A percentile compares a stretch with the other conserved stretches of the same genome.
phyloP scores from a whole-genome alignment of 2,329 filamentous ascomycete species.

The Aspergillus tamarii region DNA sequence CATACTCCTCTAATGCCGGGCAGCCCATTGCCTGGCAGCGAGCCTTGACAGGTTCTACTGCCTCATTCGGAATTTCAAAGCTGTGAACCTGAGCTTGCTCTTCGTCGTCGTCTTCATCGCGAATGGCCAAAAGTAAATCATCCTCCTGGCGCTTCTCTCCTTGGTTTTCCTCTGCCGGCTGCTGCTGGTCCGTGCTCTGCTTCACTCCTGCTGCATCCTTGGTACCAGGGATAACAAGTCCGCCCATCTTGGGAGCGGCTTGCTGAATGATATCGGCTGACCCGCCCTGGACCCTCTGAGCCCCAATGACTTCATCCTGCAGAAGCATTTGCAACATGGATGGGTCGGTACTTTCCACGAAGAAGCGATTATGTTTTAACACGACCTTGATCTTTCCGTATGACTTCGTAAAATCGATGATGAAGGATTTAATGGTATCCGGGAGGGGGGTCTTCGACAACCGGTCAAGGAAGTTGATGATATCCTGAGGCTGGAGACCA shows the following conservation, averaged over 20 bases:
- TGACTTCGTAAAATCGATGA: conserved; percentile 79
- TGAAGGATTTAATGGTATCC: conserved; percentile 77
- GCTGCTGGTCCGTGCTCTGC: conserved; percentile 60
- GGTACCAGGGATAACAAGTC: conserved; percentile 89
- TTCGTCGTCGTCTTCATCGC: conserved; percentile 77
- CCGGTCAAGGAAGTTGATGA: conserved; percentile 83
- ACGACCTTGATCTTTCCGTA: conserved; percentile 97
- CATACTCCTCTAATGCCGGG: conserved; percentile 93
- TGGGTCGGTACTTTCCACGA: conserved; percentile 87
- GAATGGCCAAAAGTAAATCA: conserved; percentile 70
- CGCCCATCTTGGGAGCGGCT: conserved; percentile 81
- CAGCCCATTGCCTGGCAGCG: conserved; percentile 84
- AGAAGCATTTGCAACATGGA: conserved; percentile 84
- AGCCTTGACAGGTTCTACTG: conserved; percentile 85
- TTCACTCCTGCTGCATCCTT: conserved; percentile 88
- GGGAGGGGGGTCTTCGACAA: conserved; percentile 89
- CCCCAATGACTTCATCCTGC: conserved; percentile 79
- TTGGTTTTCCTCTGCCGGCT: conserved; percentile 42
- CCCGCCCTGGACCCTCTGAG: conserved; percentile 72
- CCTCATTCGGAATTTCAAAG: conserved; percentile 83
- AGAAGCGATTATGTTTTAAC: conserved; percentile 91
- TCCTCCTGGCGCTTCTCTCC: conserved; percentile 54
- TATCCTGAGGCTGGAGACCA: conserved; percentile 85
- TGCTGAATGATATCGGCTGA: conserved; percentile 75
- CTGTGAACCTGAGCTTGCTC: conserved; percentile 88